A percentile compares a stretch with the other conserved stretches of the same genome.
These are phyloP conservation scores for Hanseniaspora osmophila DNA, from an alignment of 805 yeast genomes.

Conservation along the genomic window DNA sequence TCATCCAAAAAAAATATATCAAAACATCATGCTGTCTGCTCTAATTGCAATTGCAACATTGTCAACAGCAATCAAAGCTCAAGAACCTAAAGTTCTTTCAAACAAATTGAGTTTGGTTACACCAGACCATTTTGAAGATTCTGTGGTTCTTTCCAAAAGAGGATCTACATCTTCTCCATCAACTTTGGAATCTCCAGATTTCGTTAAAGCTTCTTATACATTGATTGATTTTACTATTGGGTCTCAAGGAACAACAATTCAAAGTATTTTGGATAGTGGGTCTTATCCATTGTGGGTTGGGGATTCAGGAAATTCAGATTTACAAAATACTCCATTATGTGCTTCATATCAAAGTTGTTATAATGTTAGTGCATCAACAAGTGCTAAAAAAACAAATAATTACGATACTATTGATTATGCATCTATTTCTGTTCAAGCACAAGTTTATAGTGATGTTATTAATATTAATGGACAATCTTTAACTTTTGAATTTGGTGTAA, in stretches of 20 bases:
- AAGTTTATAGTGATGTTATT: constrained; percentile 1
- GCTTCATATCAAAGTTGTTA: not conserved
- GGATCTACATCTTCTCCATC: too few species aligned
- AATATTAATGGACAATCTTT: constrained; percentile 2
- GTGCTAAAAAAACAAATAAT: not conserved
- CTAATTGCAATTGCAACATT: not conserved
- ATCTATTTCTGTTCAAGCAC: constrained; percentile 1
- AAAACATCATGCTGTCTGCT: not conserved
- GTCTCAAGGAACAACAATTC: constrained; percentile 1
- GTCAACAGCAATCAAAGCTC: constrained; percentile 2
- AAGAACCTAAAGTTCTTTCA: not conserved
- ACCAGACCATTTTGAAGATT: not conserved
- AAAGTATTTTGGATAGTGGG: constrained; percentile 5
- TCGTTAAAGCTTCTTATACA: constrained; percentile 3
- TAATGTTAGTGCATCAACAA: not conserved
- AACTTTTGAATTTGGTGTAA: constrained; percentile 4
- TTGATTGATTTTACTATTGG: constrained; percentile 1
- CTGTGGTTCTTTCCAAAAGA: not conserved
- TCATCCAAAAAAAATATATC: not conserved
- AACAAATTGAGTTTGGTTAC: not conserved
- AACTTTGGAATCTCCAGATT: not conserved
- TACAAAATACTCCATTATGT: not conserved
- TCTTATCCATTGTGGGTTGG: constrained; percentile 6
- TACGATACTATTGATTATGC: constrained; percentile 1
- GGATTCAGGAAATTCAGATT: not conserved